Percentiles rank a stretch among this genome's conserved stretches.
Conservation (phyloP, 371 early-diverging fungal species). For the Caulochytrium protostelioides region DNA sequence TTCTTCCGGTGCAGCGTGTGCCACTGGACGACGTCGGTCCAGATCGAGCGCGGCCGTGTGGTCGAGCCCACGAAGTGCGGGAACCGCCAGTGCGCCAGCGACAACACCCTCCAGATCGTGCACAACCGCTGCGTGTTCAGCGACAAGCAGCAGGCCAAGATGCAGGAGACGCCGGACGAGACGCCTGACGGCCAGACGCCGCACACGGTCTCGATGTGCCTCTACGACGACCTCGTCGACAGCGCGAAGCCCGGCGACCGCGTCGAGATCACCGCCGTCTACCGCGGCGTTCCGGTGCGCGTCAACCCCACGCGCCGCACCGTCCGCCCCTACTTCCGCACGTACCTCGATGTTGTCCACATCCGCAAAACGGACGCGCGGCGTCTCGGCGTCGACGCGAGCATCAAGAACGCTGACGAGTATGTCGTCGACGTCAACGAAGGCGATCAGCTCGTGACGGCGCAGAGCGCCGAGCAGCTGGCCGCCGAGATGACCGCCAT, state of each 20-base stretch:
- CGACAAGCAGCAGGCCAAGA: conserved; percentile 86
- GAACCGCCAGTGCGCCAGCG: conserved; percentile 46
- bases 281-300: conserved; percentile 88
- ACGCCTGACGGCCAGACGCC: conserved; percentile 99
- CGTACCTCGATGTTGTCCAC: conserved; percentile 91
- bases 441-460: conserved; percentile 38
- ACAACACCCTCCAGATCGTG: conserved; percentile 65
- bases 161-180: conserved; percentile 97
- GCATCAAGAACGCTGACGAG: conserved; percentile 23
- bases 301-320: conserved; percentile 79
- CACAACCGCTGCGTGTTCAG: conserved; percentile 84
- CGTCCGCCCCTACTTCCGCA: conserved; percentile 84
- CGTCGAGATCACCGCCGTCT: conserved; percentile 88
- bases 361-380: conserved; percentile 56
- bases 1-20: conserved; percentile 81
- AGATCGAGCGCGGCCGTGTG: conserved; percentile 78
- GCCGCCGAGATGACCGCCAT: conserved; percentile 40
- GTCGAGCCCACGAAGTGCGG: conserved; percentile 82
- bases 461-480: conserved; percentile 35
- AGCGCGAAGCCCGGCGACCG: conserved; percentile 90
- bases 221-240: conserved; percentile 92
- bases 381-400: conserved; percentile 31
- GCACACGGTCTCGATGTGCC: conserved; percentile 76
- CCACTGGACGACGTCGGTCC: conserved; percentile 55
- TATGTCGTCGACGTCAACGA: conserved; percentile 32